Percentiles rank a stretch among this genome's conserved stretches.
phyloP scores from a whole-genome alignment of 306 rosid species.

The Castanea sativa region DNA sequence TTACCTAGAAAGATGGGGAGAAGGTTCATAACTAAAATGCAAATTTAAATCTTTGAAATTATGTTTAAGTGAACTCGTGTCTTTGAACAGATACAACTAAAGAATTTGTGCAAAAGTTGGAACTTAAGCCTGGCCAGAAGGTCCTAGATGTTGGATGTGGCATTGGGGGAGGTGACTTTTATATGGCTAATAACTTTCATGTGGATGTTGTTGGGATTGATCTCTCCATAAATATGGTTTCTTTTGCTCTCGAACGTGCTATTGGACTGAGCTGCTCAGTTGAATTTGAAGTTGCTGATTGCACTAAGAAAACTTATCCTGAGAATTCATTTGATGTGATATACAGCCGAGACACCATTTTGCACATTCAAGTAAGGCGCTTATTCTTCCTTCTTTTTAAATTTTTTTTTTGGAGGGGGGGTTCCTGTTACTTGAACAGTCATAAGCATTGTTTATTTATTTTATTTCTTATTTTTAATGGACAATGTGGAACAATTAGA shows the following conservation, averaged over 20 bases:
- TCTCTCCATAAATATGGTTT: conserved; percentile 90
- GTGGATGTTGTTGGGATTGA: conserved; percentile 90
- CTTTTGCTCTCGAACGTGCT: conserved; percentile 82
- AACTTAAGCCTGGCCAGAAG: conserved; percentile 75
- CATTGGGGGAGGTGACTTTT: conserved; percentile 92
- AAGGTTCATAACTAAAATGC: neutral
- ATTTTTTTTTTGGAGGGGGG: neutral
- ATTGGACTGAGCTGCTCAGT: conserved; percentile 71
- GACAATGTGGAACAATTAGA: neutral
- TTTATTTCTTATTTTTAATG: neutral
- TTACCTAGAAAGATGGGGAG: neutral
- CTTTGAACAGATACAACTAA: conserved; percentile 76
- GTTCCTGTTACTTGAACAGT: conserved; percentile 3
- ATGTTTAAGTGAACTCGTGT: conserved; percentile 6
- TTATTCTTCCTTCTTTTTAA: neutral
- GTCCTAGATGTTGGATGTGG: conserved; percentile 98
- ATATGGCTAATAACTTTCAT: conserved; percentile 81
- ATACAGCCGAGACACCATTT: conserved; percentile 82
- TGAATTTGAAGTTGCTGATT: conserved; percentile 92
- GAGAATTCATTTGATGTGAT: conserved; percentile 72
- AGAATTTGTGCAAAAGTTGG: conserved; percentile 75
- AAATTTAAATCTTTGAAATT: neutral
- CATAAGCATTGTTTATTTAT: neutral
- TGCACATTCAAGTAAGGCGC: conserved; percentile 73
- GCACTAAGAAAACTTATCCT: conserved; percentile 70